Evolutionary conservation across 2,329 filamentous ascomycete species (phyloP).

Genomic region (Nemania sp.): DNA sequence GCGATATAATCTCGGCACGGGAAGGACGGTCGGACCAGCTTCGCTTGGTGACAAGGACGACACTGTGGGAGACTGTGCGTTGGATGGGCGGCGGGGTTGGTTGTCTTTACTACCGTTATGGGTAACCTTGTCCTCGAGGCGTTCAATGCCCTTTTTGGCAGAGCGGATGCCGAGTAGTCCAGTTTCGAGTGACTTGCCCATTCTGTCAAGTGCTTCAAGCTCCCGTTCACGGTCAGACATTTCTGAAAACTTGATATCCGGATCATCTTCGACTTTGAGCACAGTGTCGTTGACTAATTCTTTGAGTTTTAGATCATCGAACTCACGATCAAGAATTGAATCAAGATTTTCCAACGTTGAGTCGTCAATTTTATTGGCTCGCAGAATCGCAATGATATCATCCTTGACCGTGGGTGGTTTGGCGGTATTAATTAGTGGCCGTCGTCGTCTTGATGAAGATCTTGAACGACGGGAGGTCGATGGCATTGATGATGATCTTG

Average conservation of each 20-base stretch:
- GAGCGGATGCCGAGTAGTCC: slow-evolving; percentile 55
- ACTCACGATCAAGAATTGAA: slow-evolving; percentile 50
- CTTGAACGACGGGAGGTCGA: slow-evolving; percentile 37
- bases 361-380: slow-evolving; percentile 60
- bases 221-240: slow-evolving; percentile 46
- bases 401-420: slow-evolving; percentile 59
- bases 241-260: slow-evolving; percentile 31
- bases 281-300: slow-evolving; percentile 36
- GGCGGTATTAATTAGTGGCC: slow-evolving; percentile 58
- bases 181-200: slow-evolving; percentile 57
- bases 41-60: slow-evolving; percentile 26
- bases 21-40: slow-evolving; percentile 46
- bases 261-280: slow-evolving; percentile 37
- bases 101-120: slow-evolving; percentile 42
- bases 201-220: slow-evolving; percentile 51
- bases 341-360: slow-evolving; percentile 64
- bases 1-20: slow-evolving; percentile 53
- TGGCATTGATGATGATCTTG: slow-evolving; percentile 36
- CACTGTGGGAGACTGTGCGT: neutral
- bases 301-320: slow-evolving; percentile 37
- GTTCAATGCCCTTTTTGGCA: slow-evolving; percentile 62
- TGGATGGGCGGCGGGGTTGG: slow-evolving; percentile 16
- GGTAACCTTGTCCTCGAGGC: slow-evolving; percentile 57
- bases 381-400: slow-evolving; percentile 59
- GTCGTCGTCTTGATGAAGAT: slow-evolving; percentile 50